These are phyloP conservation scores for Rhytidiadelphus loreus DNA, from an alignment of 225 moss, liverwort and hornwort species.

Conservation along the genomic window DNA sequence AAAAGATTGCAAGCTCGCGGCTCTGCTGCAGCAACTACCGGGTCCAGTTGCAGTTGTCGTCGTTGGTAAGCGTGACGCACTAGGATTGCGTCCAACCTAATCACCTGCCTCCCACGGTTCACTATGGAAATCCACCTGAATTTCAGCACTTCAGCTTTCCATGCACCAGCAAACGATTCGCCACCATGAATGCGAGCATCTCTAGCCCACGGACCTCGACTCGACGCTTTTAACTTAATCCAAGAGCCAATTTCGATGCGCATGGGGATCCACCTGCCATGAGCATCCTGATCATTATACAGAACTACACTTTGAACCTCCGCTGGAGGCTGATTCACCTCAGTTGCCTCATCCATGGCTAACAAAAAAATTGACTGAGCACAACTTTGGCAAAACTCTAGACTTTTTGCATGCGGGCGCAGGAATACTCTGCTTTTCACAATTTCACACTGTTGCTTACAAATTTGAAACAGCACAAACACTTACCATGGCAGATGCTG, in stretches of 20 bases:
- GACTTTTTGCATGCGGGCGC: no score
- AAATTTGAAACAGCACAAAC: no score
- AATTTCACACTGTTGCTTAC: no score
- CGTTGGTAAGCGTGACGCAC: not conserved
- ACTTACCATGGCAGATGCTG: no score
- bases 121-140: not conserved
- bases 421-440: no score
- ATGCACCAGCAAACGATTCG: not conserved
- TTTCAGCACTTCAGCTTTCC: not conserved
- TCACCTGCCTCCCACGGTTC: not conserved
- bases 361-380: no score
- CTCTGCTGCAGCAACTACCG: rapidly evolving
- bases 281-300: no score
- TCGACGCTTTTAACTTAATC: not conserved
- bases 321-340: no score
- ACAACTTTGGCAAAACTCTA: no score
- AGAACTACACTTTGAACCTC: no score
- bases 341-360: no score
- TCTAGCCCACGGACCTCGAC: not conserved
- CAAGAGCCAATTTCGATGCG: not conserved
- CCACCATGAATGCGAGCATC: not conserved
- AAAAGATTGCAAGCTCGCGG: not conserved
- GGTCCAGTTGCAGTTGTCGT: not conserved
- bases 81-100: not conserved
- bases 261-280: not conserved